These are phyloP conservation scores for Chaetomium sp. DNA, from an alignment of 2,329 filamentous ascomycete genomes.

Conservation along the genomic window DNA sequence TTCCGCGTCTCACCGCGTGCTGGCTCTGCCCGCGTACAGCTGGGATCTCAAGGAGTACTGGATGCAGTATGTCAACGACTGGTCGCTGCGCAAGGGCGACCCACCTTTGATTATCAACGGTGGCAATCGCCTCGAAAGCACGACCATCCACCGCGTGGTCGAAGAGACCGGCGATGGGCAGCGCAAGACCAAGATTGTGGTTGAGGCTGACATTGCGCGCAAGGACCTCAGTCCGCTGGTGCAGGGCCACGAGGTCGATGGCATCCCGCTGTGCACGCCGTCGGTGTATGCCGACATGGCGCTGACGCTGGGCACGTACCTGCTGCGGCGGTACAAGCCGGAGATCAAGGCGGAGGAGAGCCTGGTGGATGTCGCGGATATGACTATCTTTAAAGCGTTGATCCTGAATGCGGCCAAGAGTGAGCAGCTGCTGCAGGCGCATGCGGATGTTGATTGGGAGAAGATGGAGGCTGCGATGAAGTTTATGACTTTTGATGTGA, in stretches of 20 bases:
- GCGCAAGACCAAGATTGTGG: constrained; percentile 52
- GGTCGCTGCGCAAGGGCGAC: constrained; percentile 60
- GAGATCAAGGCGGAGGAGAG: not conserved
- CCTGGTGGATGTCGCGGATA: constrained; percentile 7
- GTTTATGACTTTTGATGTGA: constrained; percentile 3
- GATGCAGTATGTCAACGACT: constrained; percentile 60
- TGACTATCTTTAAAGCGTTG: constrained; percentile 7
- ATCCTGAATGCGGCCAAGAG: not conserved
- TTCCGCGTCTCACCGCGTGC: constrained; percentile 36
- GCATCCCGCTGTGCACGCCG: constrained; percentile 43
- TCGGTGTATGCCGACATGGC: constrained; percentile 44
- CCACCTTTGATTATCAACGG: constrained; percentile 28
- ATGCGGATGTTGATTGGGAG: not conserved
- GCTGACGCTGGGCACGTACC: constrained; percentile 24
- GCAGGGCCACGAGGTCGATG: constrained; percentile 50
- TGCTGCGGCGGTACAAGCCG: not conserved
- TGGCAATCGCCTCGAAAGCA: constrained; percentile 41
- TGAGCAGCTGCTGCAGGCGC: not conserved
- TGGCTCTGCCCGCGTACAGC: constrained; percentile 61
- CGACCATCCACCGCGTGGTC: constrained; percentile 58
- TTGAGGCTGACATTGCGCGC: constrained; percentile 60
- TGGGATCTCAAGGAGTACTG: constrained; percentile 70
- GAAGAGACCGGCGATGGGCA: constrained; percentile 53
- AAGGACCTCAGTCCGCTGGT: constrained; percentile 55
- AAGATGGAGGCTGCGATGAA: not conserved